Evolutionary conservation across 1,284 basidiomycete species (phyloP), one percentile per base, ranked within the genome.

Genomic region (Trichosporon sp.): DNA sequence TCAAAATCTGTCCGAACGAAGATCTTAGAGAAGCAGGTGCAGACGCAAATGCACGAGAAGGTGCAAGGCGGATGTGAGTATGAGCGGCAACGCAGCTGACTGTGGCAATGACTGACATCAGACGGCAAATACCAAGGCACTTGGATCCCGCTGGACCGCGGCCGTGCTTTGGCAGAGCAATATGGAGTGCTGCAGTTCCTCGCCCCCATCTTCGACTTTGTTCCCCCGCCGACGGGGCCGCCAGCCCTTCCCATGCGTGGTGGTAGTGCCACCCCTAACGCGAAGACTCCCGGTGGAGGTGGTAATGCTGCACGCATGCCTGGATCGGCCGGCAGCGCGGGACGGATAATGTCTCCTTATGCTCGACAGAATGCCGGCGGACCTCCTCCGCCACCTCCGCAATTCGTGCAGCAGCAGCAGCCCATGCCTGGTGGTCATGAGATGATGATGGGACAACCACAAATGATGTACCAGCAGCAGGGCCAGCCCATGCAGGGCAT

Each of bases 101-200:
- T 11, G n/a, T 1, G 44, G 27, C 16, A 4, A 29, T 19, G 31
- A 46, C 57, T 61, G 29, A 61, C 56, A 21, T 13, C 54, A 80
- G 78, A 98, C 76, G 96, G 96, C 49, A 97, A 97, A 82, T 99
- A 98, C 79, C 96, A 99, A 80, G 96, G 96, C 66, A 99, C 96
- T 59, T 99, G 96, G 95, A 93, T 97, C 70, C 94, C 94, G 3
- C 87, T 95, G 49, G 90, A 94, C 70, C 85, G 91, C 64, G 94
- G 92, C 32, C 87, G 89, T 65, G 91, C 94, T 69, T 87, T 98
- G 46, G 92, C 95, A 10, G 80, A 86, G n/a, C 91, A 92, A 74
- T 95, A 91, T 80, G 91, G 91, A 61, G 92, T 96, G 33, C 87
- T 89, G 19, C 86, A 88, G 56, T 84, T 93, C 60, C 85, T 98